Evolutionary conservation across 345 rosid genomes (phyloP).

Genomic region (Crucihimalaya himalaica): DNA sequence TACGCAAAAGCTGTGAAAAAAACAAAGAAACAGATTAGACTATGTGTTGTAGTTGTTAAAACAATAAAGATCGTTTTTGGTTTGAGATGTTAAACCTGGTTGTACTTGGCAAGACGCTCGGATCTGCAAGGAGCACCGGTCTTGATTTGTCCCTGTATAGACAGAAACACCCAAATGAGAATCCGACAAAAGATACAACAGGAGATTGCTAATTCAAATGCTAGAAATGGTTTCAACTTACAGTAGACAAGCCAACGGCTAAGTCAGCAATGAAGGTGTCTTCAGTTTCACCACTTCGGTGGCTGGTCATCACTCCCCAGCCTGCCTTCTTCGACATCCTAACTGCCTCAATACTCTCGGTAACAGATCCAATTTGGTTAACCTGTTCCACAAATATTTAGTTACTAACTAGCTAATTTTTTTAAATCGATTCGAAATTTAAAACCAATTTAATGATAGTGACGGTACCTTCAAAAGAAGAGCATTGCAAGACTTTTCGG

Average conservation of each 20-base stretch:
- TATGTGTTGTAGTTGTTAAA: neutral
- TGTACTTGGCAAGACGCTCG: conserved; percentile 94
- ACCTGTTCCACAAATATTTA: conserved; percentile 51
- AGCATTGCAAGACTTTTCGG: conserved; percentile 87
- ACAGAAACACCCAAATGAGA: conserved; percentile 5
- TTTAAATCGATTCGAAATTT: neutral
- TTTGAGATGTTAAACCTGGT: conserved; percentile 58
- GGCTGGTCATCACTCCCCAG: conserved; percentile 99
- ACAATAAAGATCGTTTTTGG: neutral
- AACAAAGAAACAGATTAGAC: neutral
- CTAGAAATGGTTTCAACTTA: conserved; percentile 28
- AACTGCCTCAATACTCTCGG: conserved; percentile 98
- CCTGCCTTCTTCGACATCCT: conserved; percentile 98
- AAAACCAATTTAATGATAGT: neutral
- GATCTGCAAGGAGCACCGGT: conserved; percentile 99
- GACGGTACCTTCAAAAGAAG: conserved; percentile 81
- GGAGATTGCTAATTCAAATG: neutral
- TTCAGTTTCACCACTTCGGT: conserved; percentile 97
- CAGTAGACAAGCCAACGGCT: conserved; percentile 92
- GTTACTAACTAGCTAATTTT: too few species aligned
- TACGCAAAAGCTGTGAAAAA: conserved; percentile 80
- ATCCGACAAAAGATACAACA: too few species aligned
- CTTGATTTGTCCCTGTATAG: conserved; percentile 88
- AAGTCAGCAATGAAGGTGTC: conserved; percentile 97
- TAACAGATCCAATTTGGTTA: conserved; percentile 95